A percentile compares a stretch with the other conserved stretches of the same genome.
phyloP scores from a whole-genome alignment of 208 protist species.

The Trypanosoma avium region DNA sequence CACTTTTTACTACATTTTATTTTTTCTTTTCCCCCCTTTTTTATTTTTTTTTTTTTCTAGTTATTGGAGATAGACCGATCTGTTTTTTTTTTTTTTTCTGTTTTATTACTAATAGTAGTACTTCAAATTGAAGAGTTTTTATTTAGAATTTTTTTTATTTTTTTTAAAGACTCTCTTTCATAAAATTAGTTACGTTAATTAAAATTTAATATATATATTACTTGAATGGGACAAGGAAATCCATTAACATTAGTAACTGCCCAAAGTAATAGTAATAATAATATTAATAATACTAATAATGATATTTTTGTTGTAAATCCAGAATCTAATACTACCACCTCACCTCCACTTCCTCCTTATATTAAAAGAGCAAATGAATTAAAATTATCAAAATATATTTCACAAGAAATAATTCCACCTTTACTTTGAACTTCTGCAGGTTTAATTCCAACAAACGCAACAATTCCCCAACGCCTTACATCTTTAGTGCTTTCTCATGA shows the following conservation, averaged over 20 bases:
- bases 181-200: too few species aligned
- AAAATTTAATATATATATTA: too few species aligned
- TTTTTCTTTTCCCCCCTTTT: slow-evolving; percentile 1
- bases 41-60: too few species aligned
- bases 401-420: not conserved
- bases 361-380: not conserved
- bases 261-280: not conserved
- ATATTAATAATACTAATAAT: not conserved
- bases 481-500: not conserved
- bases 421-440: not conserved
- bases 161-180: too few species aligned
- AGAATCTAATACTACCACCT: not conserved
- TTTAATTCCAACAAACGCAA: not conserved
- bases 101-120: too few species aligned
- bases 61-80: too few species aligned
- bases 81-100: slow-evolving; percentile 7
- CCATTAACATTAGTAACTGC: not conserved
- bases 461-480: not conserved
- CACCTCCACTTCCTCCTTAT: not conserved
- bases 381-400: not conserved
- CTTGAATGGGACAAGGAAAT: not conserved
- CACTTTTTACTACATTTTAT: slow-evolving; percentile 11
- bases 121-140: too few species aligned
- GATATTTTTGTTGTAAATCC: slow-evolving; percentile 1
- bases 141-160: too few species aligned